Conservation (phyloP, 768 basidiomycete species). For the Hemileccinum rubropunctum region DNA sequence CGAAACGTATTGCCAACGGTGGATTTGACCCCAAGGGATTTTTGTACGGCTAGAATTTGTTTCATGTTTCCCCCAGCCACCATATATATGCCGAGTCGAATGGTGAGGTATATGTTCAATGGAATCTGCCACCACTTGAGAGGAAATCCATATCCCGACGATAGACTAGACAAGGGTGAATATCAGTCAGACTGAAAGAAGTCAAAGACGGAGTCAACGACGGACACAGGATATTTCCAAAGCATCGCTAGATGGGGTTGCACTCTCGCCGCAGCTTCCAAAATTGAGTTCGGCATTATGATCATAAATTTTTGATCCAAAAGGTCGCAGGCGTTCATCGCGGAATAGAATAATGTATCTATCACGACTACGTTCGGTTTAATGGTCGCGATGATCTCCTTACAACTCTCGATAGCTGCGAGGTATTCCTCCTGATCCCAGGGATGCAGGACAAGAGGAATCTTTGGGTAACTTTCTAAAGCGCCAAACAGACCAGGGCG, state of each 20-base stretch:
- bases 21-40: conserved; percentile 1
- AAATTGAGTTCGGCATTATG: conserved; percentile 1
- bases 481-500: conserved; percentile 4
- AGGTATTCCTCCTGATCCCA: conserved; percentile 10
- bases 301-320: neutral
- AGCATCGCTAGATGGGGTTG: neutral
- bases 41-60: neutral
- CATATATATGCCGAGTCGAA: neutral
- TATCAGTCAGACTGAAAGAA: neutral
- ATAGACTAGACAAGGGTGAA: neutral
- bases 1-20: neutral
- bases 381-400: conserved; percentile 1
- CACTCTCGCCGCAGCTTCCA: neutral
- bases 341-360: neutral
- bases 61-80: neutral
- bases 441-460: neutral
- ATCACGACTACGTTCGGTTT: neutral
- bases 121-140: conserved; percentile 16
- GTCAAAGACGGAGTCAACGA: neutral
- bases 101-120: conserved; percentile 7
- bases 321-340: conserved; percentile 6
- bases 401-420: neutral
- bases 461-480: neutral
- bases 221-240: conserved; percentile 11
- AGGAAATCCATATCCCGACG: conserved; percentile 11